Percentiles rank a stretch among this genome's conserved stretches.
Evolutionary conservation across 208 protist genomes (phyloP).

Genomic region (Leishmania guyanensis): DNA sequence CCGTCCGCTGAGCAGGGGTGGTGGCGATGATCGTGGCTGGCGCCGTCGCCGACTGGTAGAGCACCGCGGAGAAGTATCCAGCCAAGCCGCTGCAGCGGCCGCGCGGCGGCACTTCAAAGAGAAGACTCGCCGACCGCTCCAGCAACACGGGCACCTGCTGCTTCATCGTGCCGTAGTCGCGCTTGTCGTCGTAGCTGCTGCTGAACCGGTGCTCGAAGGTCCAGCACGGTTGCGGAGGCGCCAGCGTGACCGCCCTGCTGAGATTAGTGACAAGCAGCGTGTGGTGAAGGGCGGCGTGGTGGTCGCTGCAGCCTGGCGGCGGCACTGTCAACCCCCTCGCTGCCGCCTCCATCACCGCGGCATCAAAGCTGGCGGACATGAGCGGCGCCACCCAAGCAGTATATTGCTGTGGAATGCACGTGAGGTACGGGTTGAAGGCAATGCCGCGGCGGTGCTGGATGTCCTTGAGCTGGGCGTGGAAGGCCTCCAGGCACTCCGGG

Average conservation of each 20-base stretch:
- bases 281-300: conserved; percentile 62
- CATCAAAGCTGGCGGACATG: conserved; percentile 63
- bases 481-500: conserved; percentile 98
- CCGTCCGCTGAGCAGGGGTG: conserved; percentile 37
- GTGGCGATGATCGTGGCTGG: conserved; percentile 29
- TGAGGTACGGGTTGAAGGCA: conserved; percentile 42
- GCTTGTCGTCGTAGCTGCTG: not conserved
- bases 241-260: conserved; percentile 50
- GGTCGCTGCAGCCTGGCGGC: conserved; percentile 45
- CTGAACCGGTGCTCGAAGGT: conserved; percentile 64
- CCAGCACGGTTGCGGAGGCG: conserved; percentile 71
- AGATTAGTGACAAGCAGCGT: conserved; percentile 80
- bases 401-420: conserved; percentile 79
- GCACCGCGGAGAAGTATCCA: conserved; percentile 73
- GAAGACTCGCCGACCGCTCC: conserved; percentile 43
- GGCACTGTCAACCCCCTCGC: conserved; percentile 66
- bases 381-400: conserved; percentile 81
- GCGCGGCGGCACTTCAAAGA: conserved; percentile 38
- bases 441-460: conserved; percentile 48
- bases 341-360: conserved; percentile 53
- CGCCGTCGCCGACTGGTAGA: conserved; percentile 44
- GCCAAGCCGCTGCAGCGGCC: conserved; percentile 67
- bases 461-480: conserved; percentile 60
- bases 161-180: not conserved
- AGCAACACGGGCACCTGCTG: not conserved